Percentiles rank a stretch among this genome's conserved stretches.
Conservation (phyloP, 176 grass and related monocot species). For the Triticum aestivum region IWGSC_CS_RefSeq_v2.1 NC_057798.1:84453699-84454198, state of each 20-base stretch:
- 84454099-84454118: background rate
- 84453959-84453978: background rate
- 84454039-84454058: background rate
- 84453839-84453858: background rate
- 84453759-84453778: background rate
- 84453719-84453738: constrained; percentile 7
- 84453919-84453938: background rate
- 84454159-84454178: background rate
- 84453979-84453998: constrained; percentile 12
- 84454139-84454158: background rate
- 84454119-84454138: background rate
- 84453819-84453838: background rate
- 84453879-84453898: background rate
- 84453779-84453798: too few species aligned
- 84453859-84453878: constrained; percentile 2
- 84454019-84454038: background rate
- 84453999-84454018: background rate
- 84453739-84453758: background rate
- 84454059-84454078: background rate
- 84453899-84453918: background rate
- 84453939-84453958: background rate
- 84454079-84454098: background rate
- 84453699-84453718: background rate
- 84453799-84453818: background rate
- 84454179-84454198: background rate